Percentiles rank a stretch among this genome's conserved stretches.
Conservation (phyloP, 192 early-diverging fungal species). For the Piromyces sp. region DNA sequence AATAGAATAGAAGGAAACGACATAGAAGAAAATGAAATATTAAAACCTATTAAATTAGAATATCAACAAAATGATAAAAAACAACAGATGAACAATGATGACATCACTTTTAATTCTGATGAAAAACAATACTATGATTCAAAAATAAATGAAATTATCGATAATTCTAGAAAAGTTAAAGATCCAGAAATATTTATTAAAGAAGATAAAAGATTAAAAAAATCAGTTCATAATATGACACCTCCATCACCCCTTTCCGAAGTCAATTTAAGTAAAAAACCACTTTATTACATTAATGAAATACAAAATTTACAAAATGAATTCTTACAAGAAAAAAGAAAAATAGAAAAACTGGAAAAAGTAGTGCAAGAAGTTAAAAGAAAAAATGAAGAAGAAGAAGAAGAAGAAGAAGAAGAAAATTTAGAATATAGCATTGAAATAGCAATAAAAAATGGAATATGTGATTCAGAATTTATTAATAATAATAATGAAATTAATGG, state of each 20-base stretch:
- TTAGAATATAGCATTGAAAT: not conserved
- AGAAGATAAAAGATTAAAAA: not conserved
- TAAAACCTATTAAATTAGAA: too few relatives aligned
- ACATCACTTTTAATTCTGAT: not conserved
- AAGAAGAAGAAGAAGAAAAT: not conserved
- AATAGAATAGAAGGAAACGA: too few relatives aligned
- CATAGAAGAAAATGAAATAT: too few relatives aligned
- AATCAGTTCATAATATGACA: not conserved
- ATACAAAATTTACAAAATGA: not conserved
- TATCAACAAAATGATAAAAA: too few relatives aligned
- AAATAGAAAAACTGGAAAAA: not conserved
- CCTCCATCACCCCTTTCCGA: not conserved
- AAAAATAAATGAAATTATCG: not conserved
- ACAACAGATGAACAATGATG: too few relatives aligned
- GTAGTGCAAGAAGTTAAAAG: not conserved
- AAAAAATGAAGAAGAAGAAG: not conserved
- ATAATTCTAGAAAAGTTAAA: not conserved
- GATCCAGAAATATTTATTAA: not conserved
- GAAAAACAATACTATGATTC: not conserved
- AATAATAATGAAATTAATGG: too few relatives aligned
- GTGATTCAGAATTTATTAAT: not conserved
- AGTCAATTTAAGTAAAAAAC: not conserved
- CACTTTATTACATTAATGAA: not conserved
- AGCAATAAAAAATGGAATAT: not conserved
- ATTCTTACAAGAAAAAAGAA: not conserved